These are phyloP conservation scores for Penicillium turbatum DNA, from an alignment of 495 filamentous ascomycete species.

Conservation along the genomic window DNA sequence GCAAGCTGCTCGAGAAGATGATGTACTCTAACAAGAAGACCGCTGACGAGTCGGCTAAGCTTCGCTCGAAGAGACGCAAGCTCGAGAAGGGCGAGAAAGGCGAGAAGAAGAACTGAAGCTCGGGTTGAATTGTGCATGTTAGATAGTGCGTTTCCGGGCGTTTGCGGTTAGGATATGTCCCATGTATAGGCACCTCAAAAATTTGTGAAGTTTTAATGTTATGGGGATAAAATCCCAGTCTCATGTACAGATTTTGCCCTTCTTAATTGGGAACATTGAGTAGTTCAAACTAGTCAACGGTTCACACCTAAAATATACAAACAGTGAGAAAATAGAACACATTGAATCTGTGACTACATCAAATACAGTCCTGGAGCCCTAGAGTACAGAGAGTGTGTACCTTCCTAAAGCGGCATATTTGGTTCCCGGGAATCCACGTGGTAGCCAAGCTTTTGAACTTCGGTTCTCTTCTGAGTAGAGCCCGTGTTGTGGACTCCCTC, in stretches of 20 bases:
- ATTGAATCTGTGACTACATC: too few species aligned
- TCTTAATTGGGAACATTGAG: neutral
- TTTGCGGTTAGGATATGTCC: conserved; percentile 12
- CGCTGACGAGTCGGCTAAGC: conserved; percentile 66
- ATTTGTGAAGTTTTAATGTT: conserved; percentile 12
- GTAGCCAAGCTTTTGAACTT: neutral
- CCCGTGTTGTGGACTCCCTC: too few species aligned
- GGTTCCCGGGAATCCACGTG: neutral
- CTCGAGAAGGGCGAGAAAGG: conserved; percentile 60
- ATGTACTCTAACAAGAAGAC: conserved; percentile 80
- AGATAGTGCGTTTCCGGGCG: conserved; percentile 13
- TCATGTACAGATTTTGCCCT: neutral
- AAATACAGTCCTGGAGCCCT: too few species aligned
- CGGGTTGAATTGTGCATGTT: conserved; percentile 8
- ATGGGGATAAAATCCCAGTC: conserved; percentile 2
- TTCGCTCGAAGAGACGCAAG: conserved; percentile 84
- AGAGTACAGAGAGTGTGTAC: too few species aligned
- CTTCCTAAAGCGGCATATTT: neutral
- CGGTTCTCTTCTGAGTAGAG: too few species aligned
- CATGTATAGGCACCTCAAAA: conserved; percentile 14
- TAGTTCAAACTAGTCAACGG: neutral
- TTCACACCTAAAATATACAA: neutral
- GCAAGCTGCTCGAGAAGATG: conserved; percentile 90
- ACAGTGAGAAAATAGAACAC: too few species aligned
- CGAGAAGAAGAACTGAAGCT: conserved; percentile 24